These are phyloP conservation scores for Iberis amara DNA, from an alignment of 441 rosid species.

Conservation along the genomic window DNA sequence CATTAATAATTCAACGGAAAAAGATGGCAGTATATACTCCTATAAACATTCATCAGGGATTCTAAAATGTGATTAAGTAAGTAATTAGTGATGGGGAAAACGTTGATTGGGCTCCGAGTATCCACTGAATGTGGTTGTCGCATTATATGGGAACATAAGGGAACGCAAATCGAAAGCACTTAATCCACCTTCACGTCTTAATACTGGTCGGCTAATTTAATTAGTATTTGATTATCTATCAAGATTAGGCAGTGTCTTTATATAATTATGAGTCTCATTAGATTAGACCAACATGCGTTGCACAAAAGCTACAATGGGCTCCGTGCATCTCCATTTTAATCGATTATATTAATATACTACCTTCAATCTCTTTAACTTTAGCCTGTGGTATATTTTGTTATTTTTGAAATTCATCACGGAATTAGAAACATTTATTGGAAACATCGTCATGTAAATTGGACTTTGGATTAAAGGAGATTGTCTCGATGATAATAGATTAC, in stretches of 20 bases:
- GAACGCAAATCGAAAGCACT: slow-evolving; percentile 25
- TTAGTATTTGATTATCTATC: slow-evolving; percentile 4
- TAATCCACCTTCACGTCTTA: slow-evolving; percentile 29
- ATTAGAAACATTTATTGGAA: slow-evolving; percentile 11
- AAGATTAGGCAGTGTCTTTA: slow-evolving; percentile 22
- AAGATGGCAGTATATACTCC: no score
- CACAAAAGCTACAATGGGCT: slow-evolving; percentile 26
- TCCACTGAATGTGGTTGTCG: slow-evolving; percentile 26
- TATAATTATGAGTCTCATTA: slow-evolving; percentile 13
- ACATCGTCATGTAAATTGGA: slow-evolving; percentile 24
- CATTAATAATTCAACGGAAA: no score
- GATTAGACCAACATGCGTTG: slow-evolving; percentile 34
- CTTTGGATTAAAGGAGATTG: slow-evolving; percentile 9
- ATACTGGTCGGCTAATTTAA: slow-evolving; percentile 27
- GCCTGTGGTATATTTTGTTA: slow-evolving; percentile 18
- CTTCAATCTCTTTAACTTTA: no score
- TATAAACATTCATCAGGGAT: no score
- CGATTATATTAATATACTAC: slow-evolving; percentile 6
- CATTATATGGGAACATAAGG: slow-evolving; percentile 25
- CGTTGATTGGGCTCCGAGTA: slow-evolving; percentile 15
- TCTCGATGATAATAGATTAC: slow-evolving; percentile 17
- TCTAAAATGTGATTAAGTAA: slow-evolving; percentile 14
- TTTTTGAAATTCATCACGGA: no score
- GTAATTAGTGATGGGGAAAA: slow-evolving; percentile 11
- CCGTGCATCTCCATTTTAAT: neutral